Percentiles rank a stretch among this genome's conserved stretches.
Conservation (phyloP, 2,329 filamentous ascomycete genomes). For the Teratosphaeria epicoccoides region DNA sequence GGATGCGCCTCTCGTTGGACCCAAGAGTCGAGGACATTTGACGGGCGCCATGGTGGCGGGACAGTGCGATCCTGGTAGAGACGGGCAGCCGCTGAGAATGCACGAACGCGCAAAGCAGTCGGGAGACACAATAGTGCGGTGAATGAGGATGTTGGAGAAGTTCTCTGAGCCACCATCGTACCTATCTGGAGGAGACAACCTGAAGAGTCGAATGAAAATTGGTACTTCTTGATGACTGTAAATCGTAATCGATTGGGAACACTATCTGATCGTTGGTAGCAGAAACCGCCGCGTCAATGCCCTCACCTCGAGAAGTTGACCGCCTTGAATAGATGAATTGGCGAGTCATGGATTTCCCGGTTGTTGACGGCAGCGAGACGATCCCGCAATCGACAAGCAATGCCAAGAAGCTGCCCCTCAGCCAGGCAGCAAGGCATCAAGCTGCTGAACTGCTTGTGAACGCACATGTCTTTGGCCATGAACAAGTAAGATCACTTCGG, state of each 20-base stretch:
- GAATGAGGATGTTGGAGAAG: background rate
- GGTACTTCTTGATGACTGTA: no score
- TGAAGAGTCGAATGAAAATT: background rate
- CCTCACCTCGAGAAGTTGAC: no score
- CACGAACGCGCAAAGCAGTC: slow-evolving; percentile 2
- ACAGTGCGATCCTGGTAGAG: slow-evolving; percentile 1
- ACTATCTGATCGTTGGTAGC: no score
- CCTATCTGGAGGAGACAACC: no score
- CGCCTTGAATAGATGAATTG: no score
- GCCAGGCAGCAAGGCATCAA: background rate
- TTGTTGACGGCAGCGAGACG: no score
- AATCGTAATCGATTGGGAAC: no score
- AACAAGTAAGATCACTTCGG: no score
- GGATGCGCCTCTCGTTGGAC: slow-evolving; percentile 83
- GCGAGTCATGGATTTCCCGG: no score
- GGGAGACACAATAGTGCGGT: background rate
- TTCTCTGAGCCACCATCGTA: background rate
- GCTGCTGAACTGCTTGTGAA: background rate
- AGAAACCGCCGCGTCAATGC: no score
- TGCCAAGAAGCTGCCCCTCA: background rate
- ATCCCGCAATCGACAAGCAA: background rate
- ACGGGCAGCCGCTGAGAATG: slow-evolving; percentile 7
- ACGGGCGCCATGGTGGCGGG: slow-evolving; percentile 16
- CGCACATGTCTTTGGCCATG: no score
- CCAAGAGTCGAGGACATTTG: slow-evolving; percentile 59